Percentiles rank a stretch among this genome's conserved stretches.
These are phyloP conservation scores for Thraustochytrium sp. DNA, from an alignment of 352 stramenopile genomes.

Conservation along the genomic window DNA sequence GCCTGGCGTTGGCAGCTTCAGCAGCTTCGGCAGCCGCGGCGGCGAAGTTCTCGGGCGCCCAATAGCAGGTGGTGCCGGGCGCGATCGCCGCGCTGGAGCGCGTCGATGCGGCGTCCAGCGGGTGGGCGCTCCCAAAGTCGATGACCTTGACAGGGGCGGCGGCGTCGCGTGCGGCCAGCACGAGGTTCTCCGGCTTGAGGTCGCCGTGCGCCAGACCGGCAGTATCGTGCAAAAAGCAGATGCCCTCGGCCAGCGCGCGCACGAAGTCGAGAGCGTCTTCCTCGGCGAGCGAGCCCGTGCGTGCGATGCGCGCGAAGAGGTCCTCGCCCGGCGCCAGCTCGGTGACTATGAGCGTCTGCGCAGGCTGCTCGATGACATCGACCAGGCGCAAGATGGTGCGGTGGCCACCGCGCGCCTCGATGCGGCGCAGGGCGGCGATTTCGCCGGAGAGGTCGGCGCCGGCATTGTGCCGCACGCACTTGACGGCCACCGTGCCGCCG, in stretches of 20 bases:
- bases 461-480: background rate
- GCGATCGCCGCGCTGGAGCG: background rate
- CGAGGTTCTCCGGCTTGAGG: slow-evolving; percentile 40
- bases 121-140: slow-evolving; percentile 68
- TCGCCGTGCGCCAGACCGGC: slow-evolving; percentile 3
- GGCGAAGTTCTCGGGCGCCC: slow-evolving; percentile 12
- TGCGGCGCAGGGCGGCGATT: background rate
- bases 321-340: slow-evolving; percentile 30
- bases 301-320: background rate
- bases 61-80: slow-evolving; percentile 16
- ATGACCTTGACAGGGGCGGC: slow-evolving; percentile 65
- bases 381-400: background rate
- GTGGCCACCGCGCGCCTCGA: background rate
- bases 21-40: background rate
- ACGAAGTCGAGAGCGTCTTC: background rate
- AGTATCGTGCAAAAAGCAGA: slow-evolving; percentile 19
- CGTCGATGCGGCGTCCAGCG: background rate
- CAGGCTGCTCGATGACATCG: background rate
- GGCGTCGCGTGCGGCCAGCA: background rate
- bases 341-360: slow-evolving; percentile 17
- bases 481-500: slow-evolving; percentile 3
- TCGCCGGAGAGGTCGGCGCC: background rate
- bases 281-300: background rate
- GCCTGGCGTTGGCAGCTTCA: background rate
- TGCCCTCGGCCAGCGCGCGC: background rate